These are phyloP conservation scores for Fonsecaea erecta DNA, from an alignment of 2,329 filamentous ascomycete genomes.

Conservation along the genomic window DNA sequence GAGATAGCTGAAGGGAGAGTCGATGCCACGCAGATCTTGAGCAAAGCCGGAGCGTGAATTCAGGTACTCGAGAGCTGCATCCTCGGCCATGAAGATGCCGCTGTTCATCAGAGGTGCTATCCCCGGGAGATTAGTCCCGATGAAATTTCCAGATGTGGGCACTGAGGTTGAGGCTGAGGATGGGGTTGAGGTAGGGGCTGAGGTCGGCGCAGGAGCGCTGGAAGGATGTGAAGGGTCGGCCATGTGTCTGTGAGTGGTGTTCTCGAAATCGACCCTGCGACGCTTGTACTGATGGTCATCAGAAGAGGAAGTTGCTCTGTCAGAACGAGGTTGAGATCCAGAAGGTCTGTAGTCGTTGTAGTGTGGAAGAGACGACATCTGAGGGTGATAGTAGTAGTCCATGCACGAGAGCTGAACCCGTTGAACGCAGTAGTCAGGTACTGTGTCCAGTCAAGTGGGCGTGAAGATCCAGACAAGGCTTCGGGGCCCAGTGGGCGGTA, in stretches of 20 bases:
- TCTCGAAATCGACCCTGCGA: conserved; percentile 25
- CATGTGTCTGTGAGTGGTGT: conserved; percentile 18
- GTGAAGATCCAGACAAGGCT: background rate
- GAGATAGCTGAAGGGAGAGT: conserved; percentile 1
- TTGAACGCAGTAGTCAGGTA: background rate
- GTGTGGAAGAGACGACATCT: conserved; percentile 27
- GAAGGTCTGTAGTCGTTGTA: conserved; percentile 26
- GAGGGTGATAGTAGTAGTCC: conserved; percentile 20
- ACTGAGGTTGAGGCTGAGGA: background rate
- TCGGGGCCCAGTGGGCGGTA: background rate
- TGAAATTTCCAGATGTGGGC: background rate
- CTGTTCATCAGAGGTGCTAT: conserved; percentile 3
- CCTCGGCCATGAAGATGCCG: conserved; percentile 24
- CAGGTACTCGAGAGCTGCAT: conserved; percentile 27
- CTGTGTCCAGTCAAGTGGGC: background rate
- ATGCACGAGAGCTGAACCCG: conserved; percentile 8
- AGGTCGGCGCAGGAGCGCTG: background rate
- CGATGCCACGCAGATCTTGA: conserved; percentile 25
- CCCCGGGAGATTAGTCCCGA: background rate
- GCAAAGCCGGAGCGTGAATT: conserved; percentile 24
- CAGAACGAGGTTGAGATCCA: conserved; percentile 25
- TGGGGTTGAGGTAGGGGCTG: background rate
- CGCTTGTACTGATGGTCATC: conserved; percentile 30
- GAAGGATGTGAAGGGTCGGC: conserved; percentile 16
- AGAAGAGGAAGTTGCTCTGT: conserved; percentile 18